Base-by-base conservation (phyloP, 2,329 filamentous ascomycete species). In the Microcyclospora tardicrescens region DNA sequence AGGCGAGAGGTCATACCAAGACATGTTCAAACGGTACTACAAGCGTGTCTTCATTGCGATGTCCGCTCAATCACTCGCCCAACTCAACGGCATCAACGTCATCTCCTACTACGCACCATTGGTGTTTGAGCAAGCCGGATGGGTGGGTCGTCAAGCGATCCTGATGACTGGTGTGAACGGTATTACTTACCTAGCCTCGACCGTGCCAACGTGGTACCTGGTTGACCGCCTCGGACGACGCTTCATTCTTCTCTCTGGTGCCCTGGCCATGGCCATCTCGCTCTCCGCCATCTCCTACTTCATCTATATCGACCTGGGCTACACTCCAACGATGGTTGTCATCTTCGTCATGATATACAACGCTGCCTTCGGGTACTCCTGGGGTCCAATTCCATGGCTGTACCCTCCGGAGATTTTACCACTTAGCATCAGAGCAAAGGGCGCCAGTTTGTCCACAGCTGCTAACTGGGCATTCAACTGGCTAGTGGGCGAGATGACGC, bases 401-500 rank as follows among this genome's bases (percentile, higher is more conserved):
- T 96, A 96, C 60, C 91, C 91, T 11, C 91, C 91, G n/a, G 91
- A 98, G 70, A 98, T 98, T 64, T 71, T 98, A 33, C 91, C 91
- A 4, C 70, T 98, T 43, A 95, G 86, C 67, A 95, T 96, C 58
- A 80, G 91, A 54, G 93, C 89, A 43, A 96, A 96, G 69, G 91
- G 91, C 44, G 89, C 91, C 38, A 94, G 86, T 72, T 64, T 98
- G 59, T 95, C 89, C 43, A 96, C 91, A 2, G 91, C 91, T 13
- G 80, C 87, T 27, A 98, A 98, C 59, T 98, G 91, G 91, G 86
- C 89, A 1, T 94, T 91, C 64, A 98, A 98, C 64, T 98, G 86
- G 83, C 69, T 96, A 16, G 91, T 96, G 3, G 91, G 91, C 49
- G 84, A 93, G 62, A 75, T 96, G 70, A 98, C 91, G 0, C 91